phyloP scores from a whole-genome alignment of 1,284 basidiomycete genomes.

The Mycena sp. region DNA sequence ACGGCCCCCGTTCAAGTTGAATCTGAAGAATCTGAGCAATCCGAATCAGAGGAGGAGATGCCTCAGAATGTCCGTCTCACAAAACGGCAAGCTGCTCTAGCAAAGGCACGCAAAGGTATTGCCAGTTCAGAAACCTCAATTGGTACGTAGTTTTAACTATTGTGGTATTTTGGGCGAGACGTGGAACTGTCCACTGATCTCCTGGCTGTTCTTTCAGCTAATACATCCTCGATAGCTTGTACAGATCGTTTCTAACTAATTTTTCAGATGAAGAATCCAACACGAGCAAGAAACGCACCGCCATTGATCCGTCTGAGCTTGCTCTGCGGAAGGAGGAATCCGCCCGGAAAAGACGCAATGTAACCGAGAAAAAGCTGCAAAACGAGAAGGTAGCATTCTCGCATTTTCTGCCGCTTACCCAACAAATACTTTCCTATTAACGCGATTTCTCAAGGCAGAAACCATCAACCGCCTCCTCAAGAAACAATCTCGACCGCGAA shows the following conservation, averaged over 20 bases:
- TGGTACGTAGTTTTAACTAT: slow-evolving; percentile 6
- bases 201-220: too few species aligned
- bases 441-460: slow-evolving; percentile 60
- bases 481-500: slow-evolving; percentile 81
- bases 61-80: slow-evolving; percentile 29
- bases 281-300: slow-evolving; percentile 12
- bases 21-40: slow-evolving; percentile 23
- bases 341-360: slow-evolving; percentile 84
- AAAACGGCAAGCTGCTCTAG: slow-evolving; percentile 28
- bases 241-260: not conserved
- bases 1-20: slow-evolving; percentile 14
- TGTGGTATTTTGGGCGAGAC: too few species aligned
- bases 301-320: slow-evolving; percentile 85
- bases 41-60: slow-evolving; percentile 27
- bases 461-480: slow-evolving; percentile 93
- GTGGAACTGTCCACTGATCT: too few species aligned
- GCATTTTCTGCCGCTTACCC: slow-evolving; percentile 10
- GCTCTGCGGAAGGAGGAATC: slow-evolving; percentile 87
- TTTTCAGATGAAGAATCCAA: slow-evolving; percentile 10
- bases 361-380: slow-evolving; percentile 90
- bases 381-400: slow-evolving; percentile 81
- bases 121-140: slow-evolving; percentile 21
- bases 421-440: slow-evolving; percentile 10
- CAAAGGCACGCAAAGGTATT: slow-evolving; percentile 23
- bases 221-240: not conserved